These are phyloP conservation scores for Paramecium caudatum DNA, from an alignment of 73 alveolate genomes.

Conservation along the genomic window DNA sequence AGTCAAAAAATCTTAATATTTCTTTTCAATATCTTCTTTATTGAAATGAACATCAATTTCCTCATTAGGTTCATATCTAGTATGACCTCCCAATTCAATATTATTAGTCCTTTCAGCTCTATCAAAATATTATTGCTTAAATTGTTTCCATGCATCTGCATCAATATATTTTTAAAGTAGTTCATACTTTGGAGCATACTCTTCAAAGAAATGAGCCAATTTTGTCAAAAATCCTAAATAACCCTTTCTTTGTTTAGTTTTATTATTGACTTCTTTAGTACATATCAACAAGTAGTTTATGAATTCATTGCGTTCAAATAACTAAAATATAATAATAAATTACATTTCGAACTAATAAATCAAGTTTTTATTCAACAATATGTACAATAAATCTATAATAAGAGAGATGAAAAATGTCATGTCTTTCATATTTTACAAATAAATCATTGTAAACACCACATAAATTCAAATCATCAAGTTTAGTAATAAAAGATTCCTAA, in stretches of 20 bases:
- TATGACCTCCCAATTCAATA: conserved; percentile 24
- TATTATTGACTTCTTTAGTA: not conserved
- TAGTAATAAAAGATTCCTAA: not conserved
- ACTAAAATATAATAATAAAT: not conserved
- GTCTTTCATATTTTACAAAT: not conserved
- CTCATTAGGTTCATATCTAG: conserved; percentile 1
- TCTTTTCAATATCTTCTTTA: conserved; percentile 1
- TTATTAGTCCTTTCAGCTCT: not conserved
- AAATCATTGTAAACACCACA: not conserved
- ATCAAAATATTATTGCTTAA: conserved; percentile 36
- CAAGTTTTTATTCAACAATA: not conserved
- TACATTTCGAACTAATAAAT: conserved; percentile 29
- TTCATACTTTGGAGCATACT: not conserved
- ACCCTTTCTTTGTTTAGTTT: not conserved
- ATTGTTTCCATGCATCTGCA: not conserved
- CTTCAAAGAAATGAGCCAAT: conserved; percentile 41
- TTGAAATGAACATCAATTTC: not conserved
- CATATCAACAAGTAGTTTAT: not conserved
- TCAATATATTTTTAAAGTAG: not conserved
- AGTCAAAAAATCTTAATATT: conserved; percentile 11
- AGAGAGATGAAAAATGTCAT: not conserved
- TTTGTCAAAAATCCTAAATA: conserved; percentile 37
- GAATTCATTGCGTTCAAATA: conserved; percentile 22
- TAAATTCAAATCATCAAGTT: not conserved
- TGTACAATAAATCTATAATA: conserved; percentile 1